Percentiles rank a stretch among this genome's conserved stretches.
phyloP scores from a whole-genome alignment of 2,329 filamentous ascomycete genomes.

The Pseudopyricularia cyperi region DNA sequence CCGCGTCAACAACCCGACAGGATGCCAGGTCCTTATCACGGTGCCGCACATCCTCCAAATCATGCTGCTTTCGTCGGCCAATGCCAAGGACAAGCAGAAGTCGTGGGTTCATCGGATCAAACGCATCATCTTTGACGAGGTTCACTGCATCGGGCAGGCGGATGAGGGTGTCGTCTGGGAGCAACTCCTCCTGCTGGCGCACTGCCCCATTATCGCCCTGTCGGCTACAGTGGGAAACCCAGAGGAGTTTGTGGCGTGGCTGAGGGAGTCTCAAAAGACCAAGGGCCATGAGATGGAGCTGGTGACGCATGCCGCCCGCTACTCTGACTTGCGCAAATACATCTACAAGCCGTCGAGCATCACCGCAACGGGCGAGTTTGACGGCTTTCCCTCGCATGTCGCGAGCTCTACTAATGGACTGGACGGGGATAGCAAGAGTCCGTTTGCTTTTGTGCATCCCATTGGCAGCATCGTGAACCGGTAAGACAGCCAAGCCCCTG shows the following conservation, averaged over 20 bases:
- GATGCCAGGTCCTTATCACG: constrained; percentile 65
- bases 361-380: constrained; percentile 29
- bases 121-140: constrained; percentile 71
- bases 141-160: constrained; percentile 66
- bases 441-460: constrained; percentile 53
- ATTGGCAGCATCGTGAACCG: constrained; percentile 48
- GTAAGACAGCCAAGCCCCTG: constrained; percentile 10
- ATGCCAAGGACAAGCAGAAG: constrained; percentile 35
- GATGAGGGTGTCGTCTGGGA: constrained; percentile 71
- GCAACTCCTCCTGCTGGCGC: constrained; percentile 59
- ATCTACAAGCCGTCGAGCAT: constrained; percentile 38
- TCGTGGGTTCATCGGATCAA: constrained; percentile 56
- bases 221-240: constrained; percentile 73
- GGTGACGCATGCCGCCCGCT: constrained; percentile 55
- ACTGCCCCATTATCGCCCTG: constrained; percentile 66
- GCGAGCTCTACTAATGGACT: too few species aligned
- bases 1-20: constrained; percentile 57
- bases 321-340: constrained; percentile 70
- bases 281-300: constrained; percentile 53
- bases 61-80: constrained; percentile 55
- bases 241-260: constrained; percentile 55
- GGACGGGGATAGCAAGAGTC: constrained; percentile 26
- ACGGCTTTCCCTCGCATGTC: constrained; percentile 32
- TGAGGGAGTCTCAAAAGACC: constrained; percentile 47
- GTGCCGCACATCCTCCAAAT: constrained; percentile 70